phyloP scores from a whole-genome alignment of 352 stramenopile genomes.

The Hyaloperonospora brassicae region DNA sequence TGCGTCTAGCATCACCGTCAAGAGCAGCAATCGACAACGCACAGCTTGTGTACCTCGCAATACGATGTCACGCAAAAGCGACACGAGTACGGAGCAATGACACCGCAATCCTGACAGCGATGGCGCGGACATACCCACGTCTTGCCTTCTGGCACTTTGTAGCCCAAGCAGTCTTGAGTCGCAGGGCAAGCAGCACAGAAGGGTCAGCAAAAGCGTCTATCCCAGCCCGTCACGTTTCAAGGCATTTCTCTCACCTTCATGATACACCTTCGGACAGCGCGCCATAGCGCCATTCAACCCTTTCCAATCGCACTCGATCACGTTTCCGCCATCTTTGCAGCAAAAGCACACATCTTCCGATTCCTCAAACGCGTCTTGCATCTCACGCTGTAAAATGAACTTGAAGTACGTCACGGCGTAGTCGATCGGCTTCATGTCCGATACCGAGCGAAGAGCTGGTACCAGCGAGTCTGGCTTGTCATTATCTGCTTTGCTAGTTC shows the following conservation, averaged over 20 bases:
- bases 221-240: neutral
- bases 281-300: slow-evolving; percentile 26
- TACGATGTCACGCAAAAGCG: slow-evolving; percentile 71
- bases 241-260: slow-evolving; percentile 37
- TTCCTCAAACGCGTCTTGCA: slow-evolving; percentile 23
- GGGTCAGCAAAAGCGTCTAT: slow-evolving; percentile 1
- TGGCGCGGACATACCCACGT: slow-evolving; percentile 65
- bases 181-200: neutral
- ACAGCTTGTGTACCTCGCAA: slow-evolving; percentile 32
- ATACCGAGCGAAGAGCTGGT: slow-evolving; percentile 1
- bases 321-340: slow-evolving; percentile 73
- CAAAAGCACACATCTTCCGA: slow-evolving; percentile 82
- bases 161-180: slow-evolving; percentile 57
- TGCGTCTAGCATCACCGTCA: neutral
- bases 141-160: slow-evolving; percentile 42
- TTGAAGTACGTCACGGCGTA: slow-evolving; percentile 62
- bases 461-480: slow-evolving; percentile 2
- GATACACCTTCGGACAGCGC: slow-evolving; percentile 74
- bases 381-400: slow-evolving; percentile 48
- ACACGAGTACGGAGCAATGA: slow-evolving; percentile 45
- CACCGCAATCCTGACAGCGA: slow-evolving; percentile 55
- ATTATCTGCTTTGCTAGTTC: slow-evolving; percentile 20
- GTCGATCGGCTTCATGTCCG: slow-evolving; percentile 45
- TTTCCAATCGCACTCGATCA: slow-evolving; percentile 77
- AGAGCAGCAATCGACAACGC: neutral